These are phyloP conservation scores for Primulina tabacum DNA, from an alignment of 257 asterid genomes.

Conservation along the genomic window DNA sequence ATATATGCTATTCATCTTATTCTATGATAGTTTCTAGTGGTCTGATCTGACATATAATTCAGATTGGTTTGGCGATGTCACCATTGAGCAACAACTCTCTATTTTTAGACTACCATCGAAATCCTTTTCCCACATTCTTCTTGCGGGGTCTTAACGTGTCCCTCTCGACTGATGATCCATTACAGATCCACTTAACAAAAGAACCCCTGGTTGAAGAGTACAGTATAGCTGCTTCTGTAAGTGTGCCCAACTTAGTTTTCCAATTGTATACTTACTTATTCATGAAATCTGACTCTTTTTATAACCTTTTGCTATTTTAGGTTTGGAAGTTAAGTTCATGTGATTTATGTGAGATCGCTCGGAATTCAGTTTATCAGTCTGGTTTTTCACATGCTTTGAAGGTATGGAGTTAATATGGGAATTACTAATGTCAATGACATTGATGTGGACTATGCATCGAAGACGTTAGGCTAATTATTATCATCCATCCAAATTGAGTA, in stretches of 20 bases:
- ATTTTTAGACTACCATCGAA: slow-evolving; percentile 95
- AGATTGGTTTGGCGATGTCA: slow-evolving; percentile 99
- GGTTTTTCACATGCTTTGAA: slow-evolving; percentile 18
- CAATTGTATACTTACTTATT: not conserved
- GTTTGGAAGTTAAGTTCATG: slow-evolving; percentile 19
- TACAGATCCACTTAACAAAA: slow-evolving; percentile 95
- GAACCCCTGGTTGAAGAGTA: slow-evolving; percentile 98
- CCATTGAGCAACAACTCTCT: slow-evolving; percentile 96
- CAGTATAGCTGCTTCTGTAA: slow-evolving; percentile 97
- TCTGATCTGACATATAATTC: slow-evolving; percentile 29
- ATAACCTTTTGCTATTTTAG: not conserved
- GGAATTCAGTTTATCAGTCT: slow-evolving; percentile 17
- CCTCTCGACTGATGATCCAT: slow-evolving; percentile 94
- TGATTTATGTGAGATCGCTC: slow-evolving; percentile 18
- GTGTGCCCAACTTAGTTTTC: slow-evolving; percentile 23
- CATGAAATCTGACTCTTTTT: not conserved
- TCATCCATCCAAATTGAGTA: not conserved
- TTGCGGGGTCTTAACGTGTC: slow-evolving; percentile 93
- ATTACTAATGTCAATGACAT: not conserved
- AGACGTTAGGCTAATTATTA: not conserved
- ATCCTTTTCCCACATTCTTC: slow-evolving; percentile 90
- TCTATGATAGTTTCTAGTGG: slow-evolving; percentile 20
- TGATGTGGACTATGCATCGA: not conserved
- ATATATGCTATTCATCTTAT: slow-evolving; percentile 11
- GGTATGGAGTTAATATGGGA: not conserved